Base-by-base conservation (phyloP, 1,139 yeast species). In the Yamadazyma mexicana region DNA sequence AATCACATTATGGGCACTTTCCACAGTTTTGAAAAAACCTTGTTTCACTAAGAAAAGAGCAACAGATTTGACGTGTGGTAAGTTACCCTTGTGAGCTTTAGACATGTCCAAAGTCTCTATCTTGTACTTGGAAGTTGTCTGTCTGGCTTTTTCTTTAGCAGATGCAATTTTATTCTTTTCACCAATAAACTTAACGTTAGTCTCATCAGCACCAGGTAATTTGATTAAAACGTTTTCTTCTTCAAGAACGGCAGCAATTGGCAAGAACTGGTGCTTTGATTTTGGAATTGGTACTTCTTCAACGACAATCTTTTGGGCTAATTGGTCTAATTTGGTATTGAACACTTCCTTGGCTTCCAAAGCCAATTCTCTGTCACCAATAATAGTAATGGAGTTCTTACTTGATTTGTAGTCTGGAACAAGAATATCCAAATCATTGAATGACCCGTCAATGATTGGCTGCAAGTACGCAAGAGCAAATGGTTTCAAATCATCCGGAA, bases 1-100 rank as follows among this genome's bases (percentile, higher is more conserved):
- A 35, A 68, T 68, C 28, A 87, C 80, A 33, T 66, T 74, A 50
- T 75, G 58, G 28, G 69, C 66, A 4, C 59, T 49, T 11, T 80
- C 68, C 45, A 83, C 66, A 32, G 66, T 57, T 35, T 74, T 69
- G 49, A 78, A 74, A 23, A 64, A 56, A 12, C 75, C 75, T 45
- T 78, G 69, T 43, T 77, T 67, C 39, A 64, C 61, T 55, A 91
- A 83, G 60, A 74, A 86, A 14, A 82, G 69, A 34, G 91, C 83
- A 42, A 91, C 72, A 28, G 82, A 77, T 52, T 79, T 79, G 25
- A 94, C 96, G 55, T 91, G 97, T 23, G 68, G 59, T 43, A 81
- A 62, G 55, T 86, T 82, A 53, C 87, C 87, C 54, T 87, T 87
- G 61, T 91, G 96, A 29, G 97, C 95, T 60, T 79, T 83, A 17